Base-by-base conservation (phyloP, 2,329 filamentous ascomycete species). In the Diaporthe citrichinensis region DNA sequence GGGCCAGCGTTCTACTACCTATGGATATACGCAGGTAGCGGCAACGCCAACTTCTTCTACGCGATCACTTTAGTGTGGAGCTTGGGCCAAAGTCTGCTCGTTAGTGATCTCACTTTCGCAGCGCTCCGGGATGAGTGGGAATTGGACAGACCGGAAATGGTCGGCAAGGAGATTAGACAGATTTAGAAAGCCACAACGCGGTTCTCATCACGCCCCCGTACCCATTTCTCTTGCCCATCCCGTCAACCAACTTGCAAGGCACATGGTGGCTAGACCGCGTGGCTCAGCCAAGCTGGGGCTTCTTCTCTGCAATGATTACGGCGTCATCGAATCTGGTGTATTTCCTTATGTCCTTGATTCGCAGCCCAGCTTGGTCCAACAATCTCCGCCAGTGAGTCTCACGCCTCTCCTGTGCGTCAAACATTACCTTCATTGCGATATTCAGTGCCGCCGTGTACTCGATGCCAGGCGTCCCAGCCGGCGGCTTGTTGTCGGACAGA, bases 61-160 rank as follows among this genome's bases (percentile, higher is more conserved):
- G 97, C 97, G 78, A 98, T 99, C 80, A 99, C 97, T 0, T 87
- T 99, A n/a, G 97, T 99, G 0, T 99, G 97, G 97, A 98, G 95
- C 82, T 84, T 99, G 34, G 97, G 95, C 0, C 89, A 98, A 79
- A 96, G 95, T 51, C 88, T 99, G 77, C 86, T 99, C 41, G 90
- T 98, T 9, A 95, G 94, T 15, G 97, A 99, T 82, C 89, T 95
- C 72, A 88, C 98, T 2, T 98, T 97, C 85, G 95, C 97, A 0
- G 92, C 96, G 8, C 86, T 99, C 77, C 88, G 97, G 76, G 97
- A 99, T 80, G 97, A 99, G 84, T 95, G 95, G 93, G 97, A 99
- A 84, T 90, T 95, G 7, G 95, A 98, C 81, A 88, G 96, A 78
- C 97, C 97, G 0, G 96, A 98, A 80, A 93, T 97, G 90, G 92